phyloP scores from a whole-genome alignment of 1,284 basidiomycete species.

The Thelephora terrestris region DNA sequence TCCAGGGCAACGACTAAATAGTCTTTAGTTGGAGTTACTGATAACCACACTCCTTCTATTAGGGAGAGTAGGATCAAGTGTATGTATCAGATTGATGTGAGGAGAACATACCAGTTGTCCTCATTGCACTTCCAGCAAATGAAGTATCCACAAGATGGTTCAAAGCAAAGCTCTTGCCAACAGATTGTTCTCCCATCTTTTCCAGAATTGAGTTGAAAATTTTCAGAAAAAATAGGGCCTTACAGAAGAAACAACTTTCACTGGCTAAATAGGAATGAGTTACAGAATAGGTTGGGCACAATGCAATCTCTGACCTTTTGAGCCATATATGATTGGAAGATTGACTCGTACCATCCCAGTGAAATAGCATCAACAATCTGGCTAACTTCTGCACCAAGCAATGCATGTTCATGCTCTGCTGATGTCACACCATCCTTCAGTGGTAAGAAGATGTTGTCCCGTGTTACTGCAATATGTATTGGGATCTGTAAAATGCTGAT shows the following conservation, averaged over 20 bases:
- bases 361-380: slow-evolving; percentile 44
- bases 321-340: slow-evolving; percentile 53
- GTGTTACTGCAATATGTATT: slow-evolving; percentile 48
- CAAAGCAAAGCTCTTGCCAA: slow-evolving; percentile 51
- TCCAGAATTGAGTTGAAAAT: background rate
- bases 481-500: no score
- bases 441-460: slow-evolving; percentile 49
- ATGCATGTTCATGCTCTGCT: slow-evolving; percentile 35
- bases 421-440: slow-evolving; percentile 49
- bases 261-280: slow-evolving; percentile 25
- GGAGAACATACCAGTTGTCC: slow-evolving; percentile 33
- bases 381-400: slow-evolving; percentile 50
- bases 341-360: slow-evolving; percentile 57
- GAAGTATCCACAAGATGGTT: slow-evolving; percentile 57
- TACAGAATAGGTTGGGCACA: no score
- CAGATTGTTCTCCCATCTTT: slow-evolving; percentile 41
- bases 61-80: no score
- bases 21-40: slow-evolving; percentile 49
- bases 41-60: slow-evolving; percentile 57
- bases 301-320: slow-evolving; percentile 42
- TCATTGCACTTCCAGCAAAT: slow-evolving; percentile 57
- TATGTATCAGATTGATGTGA: background rate
- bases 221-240: slow-evolving; percentile 22
- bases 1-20: slow-evolving; percentile 48
- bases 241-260: slow-evolving; percentile 58